Conservation (phyloP, 495 filamentous ascomycete genomes). For the Mytilinidion resinicola region DNA sequence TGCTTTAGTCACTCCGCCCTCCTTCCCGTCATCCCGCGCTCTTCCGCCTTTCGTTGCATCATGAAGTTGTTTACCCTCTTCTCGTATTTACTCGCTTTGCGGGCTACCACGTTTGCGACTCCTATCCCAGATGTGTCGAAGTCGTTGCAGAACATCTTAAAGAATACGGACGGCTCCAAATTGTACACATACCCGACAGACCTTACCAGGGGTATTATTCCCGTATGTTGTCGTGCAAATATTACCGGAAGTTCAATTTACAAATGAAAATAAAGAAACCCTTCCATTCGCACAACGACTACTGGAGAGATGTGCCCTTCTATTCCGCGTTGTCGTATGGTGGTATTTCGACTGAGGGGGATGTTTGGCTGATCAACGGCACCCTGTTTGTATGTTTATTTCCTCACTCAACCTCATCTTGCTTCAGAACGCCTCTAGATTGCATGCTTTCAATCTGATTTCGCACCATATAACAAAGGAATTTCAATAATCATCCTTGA, state of each 20-base stretch:
- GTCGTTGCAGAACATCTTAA: constrained; percentile 35
- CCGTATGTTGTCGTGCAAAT: constrained; percentile 13
- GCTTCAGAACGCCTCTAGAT: no score
- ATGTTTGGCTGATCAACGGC: constrained; percentile 38
- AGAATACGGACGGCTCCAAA: constrained; percentile 29
- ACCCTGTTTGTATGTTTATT: constrained; percentile 34
- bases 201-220: constrained; percentile 36
- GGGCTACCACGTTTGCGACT: neutral
- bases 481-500: neutral
- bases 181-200: constrained; percentile 37
- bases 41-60: neutral
- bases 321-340: constrained; percentile 36
- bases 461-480: no score
- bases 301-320: constrained; percentile 39
- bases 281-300: constrained; percentile 39
- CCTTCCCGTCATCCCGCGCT: neutral
- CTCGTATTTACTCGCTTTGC: neutral
- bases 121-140: constrained; percentile 16
- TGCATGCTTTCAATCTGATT: no score
- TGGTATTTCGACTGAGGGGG: constrained; percentile 34
- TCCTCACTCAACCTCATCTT: neutral
- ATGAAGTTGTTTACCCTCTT: neutral
- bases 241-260: neutral
- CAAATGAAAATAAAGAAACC: constrained; percentile 28
- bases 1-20: neutral